phyloP scores from a whole-genome alignment of 2,329 filamentous ascomycete genomes.

The Metarhizium anisopliae region DNA sequence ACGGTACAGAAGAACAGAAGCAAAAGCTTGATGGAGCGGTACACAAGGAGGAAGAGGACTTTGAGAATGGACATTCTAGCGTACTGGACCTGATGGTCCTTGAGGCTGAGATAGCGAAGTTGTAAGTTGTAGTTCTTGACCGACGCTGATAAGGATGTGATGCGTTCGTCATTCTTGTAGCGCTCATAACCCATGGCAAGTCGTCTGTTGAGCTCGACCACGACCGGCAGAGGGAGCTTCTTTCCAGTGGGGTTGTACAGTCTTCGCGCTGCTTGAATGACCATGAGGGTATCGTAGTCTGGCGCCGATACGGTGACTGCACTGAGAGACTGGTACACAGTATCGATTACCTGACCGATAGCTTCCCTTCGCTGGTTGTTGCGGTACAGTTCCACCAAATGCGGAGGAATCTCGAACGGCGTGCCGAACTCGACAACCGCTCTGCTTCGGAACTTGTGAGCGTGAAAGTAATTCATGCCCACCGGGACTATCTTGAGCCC shows the following conservation, averaged over 20 bases:
- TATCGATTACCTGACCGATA: constrained; percentile 76
- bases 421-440: constrained; percentile 93
- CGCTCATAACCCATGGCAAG: constrained; percentile 85
- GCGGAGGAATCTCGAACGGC: constrained; percentile 73
- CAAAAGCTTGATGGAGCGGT: constrained; percentile 68
- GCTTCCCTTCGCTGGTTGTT: constrained; percentile 77
- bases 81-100: constrained; percentile 92
- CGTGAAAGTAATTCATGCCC: constrained; percentile 99
- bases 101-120: constrained; percentile 75
- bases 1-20: constrained; percentile 73
- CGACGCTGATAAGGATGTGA: constrained; percentile 63
- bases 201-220: constrained; percentile 88
- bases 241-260: constrained; percentile 93
- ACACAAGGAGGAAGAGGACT: constrained; percentile 69
- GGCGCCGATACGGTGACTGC: constrained; percentile 87
- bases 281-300: constrained; percentile 93
- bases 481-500: constrained; percentile 92
- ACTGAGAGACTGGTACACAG: constrained; percentile 74
- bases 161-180: constrained; percentile 84
- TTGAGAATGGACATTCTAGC: constrained; percentile 71
- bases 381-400: constrained; percentile 79
- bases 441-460: constrained; percentile 94
- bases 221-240: constrained; percentile 82
- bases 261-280: constrained; percentile 87
- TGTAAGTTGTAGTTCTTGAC: constrained; percentile 82